A percentile compares a stretch with the other conserved stretches of the same genome.
Conservation (phyloP, 352 stramenopile genomes). For the Pythium sukuiense region DNA sequence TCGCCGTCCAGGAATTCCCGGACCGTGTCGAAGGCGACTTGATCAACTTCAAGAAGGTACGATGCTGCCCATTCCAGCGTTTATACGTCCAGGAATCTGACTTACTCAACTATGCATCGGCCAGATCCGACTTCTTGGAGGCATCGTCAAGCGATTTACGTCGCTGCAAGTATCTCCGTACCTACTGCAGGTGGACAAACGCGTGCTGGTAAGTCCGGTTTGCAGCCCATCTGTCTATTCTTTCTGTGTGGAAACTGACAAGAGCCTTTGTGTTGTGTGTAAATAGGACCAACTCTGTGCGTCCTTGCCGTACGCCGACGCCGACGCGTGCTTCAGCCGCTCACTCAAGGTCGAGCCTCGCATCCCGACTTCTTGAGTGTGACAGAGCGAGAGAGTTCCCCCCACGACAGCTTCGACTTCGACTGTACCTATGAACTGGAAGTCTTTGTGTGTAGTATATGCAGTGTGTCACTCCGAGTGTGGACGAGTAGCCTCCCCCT, state of each 20-base stretch:
- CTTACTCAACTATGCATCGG: neutral
- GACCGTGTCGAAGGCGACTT: constrained; percentile 72
- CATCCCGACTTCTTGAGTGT: constrained; percentile 45
- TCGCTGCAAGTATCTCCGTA: constrained; percentile 79
- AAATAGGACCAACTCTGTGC: constrained; percentile 78
- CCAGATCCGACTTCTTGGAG: constrained; percentile 69
- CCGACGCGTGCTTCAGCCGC: constrained; percentile 75
- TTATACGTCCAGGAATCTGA: neutral
- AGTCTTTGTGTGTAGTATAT: neutral
- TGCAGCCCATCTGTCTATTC: neutral
- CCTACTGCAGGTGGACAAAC: constrained; percentile 74
- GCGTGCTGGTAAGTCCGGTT: constrained; percentile 60
- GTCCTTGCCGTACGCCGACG: constrained; percentile 54
- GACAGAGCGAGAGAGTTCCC: neutral
- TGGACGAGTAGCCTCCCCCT: neutral
- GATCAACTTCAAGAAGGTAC: constrained; percentile 88
- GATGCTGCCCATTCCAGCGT: neutral
- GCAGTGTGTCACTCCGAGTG: neutral
- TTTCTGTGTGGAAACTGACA: neutral
- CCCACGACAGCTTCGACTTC: neutral
- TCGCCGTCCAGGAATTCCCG: constrained; percentile 81
- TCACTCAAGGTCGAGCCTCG: constrained; percentile 84
- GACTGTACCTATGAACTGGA: neutral
- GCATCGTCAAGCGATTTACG: constrained; percentile 56
- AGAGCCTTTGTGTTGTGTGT: neutral